A percentile compares a stretch with the other conserved stretches of the same genome.
These are phyloP conservation scores for Plantago coronopus DNA, from an alignment of 305 asterid species.

Conservation along the genomic window DNA sequence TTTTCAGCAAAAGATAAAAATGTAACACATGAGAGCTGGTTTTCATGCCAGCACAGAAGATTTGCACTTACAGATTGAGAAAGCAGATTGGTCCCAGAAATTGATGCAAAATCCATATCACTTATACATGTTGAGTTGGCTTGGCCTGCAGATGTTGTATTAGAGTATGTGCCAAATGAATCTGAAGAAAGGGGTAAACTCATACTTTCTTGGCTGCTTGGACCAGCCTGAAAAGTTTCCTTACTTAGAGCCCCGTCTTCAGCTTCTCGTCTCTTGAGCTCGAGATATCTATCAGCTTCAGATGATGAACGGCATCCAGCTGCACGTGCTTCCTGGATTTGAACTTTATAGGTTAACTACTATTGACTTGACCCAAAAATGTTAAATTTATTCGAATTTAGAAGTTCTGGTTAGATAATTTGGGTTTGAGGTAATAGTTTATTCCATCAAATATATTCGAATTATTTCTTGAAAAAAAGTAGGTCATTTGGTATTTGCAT, in stretches of 20 bases:
- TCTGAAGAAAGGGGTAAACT: constrained; percentile 51
- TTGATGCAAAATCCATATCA: constrained; percentile 35
- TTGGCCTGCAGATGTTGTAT: constrained; percentile 40
- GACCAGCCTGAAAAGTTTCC: constrained; percentile 53
- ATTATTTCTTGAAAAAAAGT: neutral
- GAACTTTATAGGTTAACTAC: constrained; percentile 1
- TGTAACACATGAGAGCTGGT: too few species aligned
- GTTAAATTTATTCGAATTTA: too few species aligned
- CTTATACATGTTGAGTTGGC: constrained; percentile 35
- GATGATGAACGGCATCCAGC: constrained; percentile 67
- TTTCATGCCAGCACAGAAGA: neutral
- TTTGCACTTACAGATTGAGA: constrained; percentile 57
- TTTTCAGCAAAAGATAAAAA: too few species aligned
- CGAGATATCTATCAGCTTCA: constrained; percentile 66
- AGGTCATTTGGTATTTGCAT: too few species aligned
- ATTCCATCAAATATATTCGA: too few species aligned
- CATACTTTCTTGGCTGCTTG: constrained; percentile 47
- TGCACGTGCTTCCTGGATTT: constrained; percentile 69
- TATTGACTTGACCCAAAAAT: neutral
- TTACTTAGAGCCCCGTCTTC: constrained; percentile 44
- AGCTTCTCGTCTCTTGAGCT: constrained; percentile 52
- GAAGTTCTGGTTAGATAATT: too few species aligned
- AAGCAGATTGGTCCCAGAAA: constrained; percentile 44
- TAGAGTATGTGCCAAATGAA: constrained; percentile 48
- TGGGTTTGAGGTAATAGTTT: too few species aligned